A percentile compares a stretch with the other conserved stretches of the same genome.
phyloP scores from a whole-genome alignment of 768 basidiomycete species.

The Lactarius sp. region DNA sequence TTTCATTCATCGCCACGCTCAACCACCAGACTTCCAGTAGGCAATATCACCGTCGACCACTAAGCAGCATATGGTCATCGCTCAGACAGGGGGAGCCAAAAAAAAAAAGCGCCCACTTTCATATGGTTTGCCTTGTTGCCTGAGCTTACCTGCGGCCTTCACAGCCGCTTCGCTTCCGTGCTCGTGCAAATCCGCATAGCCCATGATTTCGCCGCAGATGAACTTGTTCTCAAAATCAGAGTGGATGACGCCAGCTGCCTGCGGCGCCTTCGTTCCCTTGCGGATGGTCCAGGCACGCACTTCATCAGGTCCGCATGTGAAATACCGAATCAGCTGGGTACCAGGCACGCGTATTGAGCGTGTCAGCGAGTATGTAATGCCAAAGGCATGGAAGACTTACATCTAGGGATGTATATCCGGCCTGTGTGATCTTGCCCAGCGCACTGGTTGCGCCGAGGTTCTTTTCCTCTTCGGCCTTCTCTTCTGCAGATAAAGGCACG shows the following conservation, averaged over 20 bases:
- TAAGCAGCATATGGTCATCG: slow-evolving; percentile 28
- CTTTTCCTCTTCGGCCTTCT: slow-evolving; percentile 66
- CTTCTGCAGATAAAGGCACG: slow-evolving; percentile 54
- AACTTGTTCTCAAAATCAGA: slow-evolving; percentile 98
- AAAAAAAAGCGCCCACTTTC: slow-evolving; percentile 57
- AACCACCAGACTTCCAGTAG: slow-evolving; percentile 82
- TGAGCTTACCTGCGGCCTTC: slow-evolving; percentile 90
- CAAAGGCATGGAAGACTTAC: slow-evolving; percentile 38
- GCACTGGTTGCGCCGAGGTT: slow-evolving; percentile 68
- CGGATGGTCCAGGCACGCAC: slow-evolving; percentile 98
- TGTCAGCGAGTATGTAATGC: not conserved
- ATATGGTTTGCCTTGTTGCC: slow-evolving; percentile 96
- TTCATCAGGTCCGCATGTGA: slow-evolving; percentile 95
- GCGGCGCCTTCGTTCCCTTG: slow-evolving; percentile 89
- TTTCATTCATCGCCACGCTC: slow-evolving; percentile 5
- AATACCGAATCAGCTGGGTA: slow-evolving; percentile 83
- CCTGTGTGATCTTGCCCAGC: slow-evolving; percentile 90
- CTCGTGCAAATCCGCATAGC: slow-evolving; percentile 85
- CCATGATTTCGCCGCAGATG: slow-evolving; percentile 96
- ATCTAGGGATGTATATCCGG: slow-evolving; percentile 84
- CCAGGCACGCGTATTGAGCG: not conserved
- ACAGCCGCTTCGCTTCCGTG: slow-evolving; percentile 86
- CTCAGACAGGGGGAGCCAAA: not conserved
- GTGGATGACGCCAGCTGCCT: slow-evolving; percentile 98
- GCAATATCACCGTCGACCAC: slow-evolving; percentile 90